Conservation (phyloP, 1,284 basidiomycete genomes). For the Schizopora paradoxa region DNA sequence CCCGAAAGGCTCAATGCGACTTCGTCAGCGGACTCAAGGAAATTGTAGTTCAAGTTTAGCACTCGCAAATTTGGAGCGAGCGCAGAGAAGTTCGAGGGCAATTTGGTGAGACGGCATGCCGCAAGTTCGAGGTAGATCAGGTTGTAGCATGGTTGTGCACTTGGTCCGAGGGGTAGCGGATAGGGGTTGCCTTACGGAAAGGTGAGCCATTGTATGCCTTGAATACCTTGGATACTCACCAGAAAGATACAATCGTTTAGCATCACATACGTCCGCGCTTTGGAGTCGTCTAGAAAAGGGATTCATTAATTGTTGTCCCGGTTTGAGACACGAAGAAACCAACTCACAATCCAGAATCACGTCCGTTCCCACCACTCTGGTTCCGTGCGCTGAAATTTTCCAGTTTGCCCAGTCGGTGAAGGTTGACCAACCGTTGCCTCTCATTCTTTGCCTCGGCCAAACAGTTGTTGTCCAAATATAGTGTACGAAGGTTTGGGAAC, state of each 20-base stretch:
- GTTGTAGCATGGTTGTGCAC: slow-evolving; percentile 65
- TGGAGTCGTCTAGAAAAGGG: slow-evolving; percentile 42
- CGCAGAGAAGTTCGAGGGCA: slow-evolving; percentile 64
- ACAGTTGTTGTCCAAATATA: slow-evolving; percentile 89
- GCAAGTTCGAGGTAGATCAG: slow-evolving; percentile 92
- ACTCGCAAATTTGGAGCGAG: slow-evolving; percentile 85
- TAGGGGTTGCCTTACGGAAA: slow-evolving; percentile 39
- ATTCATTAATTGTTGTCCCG: neutral
- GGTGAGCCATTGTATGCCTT: slow-evolving; percentile 12
- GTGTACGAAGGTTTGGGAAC: slow-evolving; percentile 76
- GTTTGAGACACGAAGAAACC: slow-evolving; percentile 12
- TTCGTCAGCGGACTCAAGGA: slow-evolving; percentile 45
- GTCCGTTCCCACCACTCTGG: slow-evolving; percentile 56
- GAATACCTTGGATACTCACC: slow-evolving; percentile 48
- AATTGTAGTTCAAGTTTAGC: slow-evolving; percentile 95
- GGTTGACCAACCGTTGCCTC: slow-evolving; percentile 38
- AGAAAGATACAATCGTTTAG: slow-evolving; percentile 91
- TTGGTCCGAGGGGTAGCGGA: slow-evolving; percentile 12
- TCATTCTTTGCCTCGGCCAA: slow-evolving; percentile 34
- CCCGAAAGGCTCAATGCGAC: slow-evolving; percentile 66
- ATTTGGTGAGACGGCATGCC: slow-evolving; percentile 75
- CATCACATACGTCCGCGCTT: slow-evolving; percentile 76
- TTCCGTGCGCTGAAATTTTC: slow-evolving; percentile 92
- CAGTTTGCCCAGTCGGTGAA: slow-evolving; percentile 58
- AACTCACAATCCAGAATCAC: slow-evolving; percentile 54